A percentile compares a stretch with the other conserved stretches of the same genome.
phyloP scores from a whole-genome alignment of 352 stramenopile species.

The Pelagophyceae sp. region DNA sequence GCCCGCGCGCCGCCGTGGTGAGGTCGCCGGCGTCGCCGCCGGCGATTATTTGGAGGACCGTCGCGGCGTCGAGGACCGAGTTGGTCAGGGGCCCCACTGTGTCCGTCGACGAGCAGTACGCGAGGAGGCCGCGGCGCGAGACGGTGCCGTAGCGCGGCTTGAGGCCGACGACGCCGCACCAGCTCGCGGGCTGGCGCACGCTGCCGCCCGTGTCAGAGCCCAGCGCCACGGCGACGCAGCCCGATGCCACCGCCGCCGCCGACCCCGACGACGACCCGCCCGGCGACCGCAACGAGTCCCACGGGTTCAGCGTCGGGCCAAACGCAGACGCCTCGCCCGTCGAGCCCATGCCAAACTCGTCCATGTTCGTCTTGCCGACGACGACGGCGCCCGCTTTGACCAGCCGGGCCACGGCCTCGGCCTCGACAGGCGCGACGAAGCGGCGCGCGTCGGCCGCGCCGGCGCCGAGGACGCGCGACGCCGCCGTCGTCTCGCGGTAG shows the following conservation, averaged over 20 bases:
- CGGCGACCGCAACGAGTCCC: slow-evolving; percentile 28
- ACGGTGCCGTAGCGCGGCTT: slow-evolving; percentile 94
- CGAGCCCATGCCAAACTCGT: slow-evolving; percentile 98
- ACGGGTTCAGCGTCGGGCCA: slow-evolving; percentile 63
- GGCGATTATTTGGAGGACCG: slow-evolving; percentile 64
- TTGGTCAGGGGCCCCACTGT: slow-evolving; percentile 82
- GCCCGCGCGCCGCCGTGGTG: slow-evolving; percentile 40
- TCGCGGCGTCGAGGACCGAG: slow-evolving; percentile 62
- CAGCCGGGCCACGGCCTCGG: slow-evolving; percentile 66
- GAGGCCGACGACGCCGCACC: slow-evolving; percentile 86
- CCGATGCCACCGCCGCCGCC: slow-evolving; percentile 78
- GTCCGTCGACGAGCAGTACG: slow-evolving; percentile 90
- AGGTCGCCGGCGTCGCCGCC: slow-evolving; percentile 67
- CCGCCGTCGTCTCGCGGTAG: slow-evolving; percentile 57
- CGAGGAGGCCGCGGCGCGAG: slow-evolving; percentile 88
- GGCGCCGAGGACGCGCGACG: slow-evolving; percentile 56
- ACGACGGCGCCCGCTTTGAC: slow-evolving; percentile 75
- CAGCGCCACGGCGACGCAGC: slow-evolving; percentile 77
- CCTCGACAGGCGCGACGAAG: slow-evolving; percentile 78
- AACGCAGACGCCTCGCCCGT: slow-evolving; percentile 77
- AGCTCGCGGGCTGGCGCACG: slow-evolving; percentile 86
- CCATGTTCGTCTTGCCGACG: slow-evolving; percentile 93
- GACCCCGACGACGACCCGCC: slow-evolving; percentile 87
- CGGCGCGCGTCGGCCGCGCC: too few relatives aligned
- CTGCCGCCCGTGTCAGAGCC: slow-evolving; percentile 95